Base-by-base conservation (phyloP, 805 yeast genomes). In the Cyberlindnera samutprakarnensis region DNA sequence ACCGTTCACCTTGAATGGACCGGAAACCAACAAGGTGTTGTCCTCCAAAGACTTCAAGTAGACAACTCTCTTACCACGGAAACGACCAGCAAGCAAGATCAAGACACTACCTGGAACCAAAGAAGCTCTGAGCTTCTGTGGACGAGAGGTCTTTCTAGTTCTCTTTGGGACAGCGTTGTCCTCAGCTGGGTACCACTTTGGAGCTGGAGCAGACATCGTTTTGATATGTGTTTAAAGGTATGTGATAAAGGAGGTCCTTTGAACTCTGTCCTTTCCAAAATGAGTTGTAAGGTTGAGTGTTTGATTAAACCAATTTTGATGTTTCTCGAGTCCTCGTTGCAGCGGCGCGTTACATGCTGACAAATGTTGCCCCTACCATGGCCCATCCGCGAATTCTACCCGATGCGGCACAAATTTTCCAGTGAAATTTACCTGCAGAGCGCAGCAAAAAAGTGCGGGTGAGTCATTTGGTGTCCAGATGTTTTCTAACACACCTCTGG, bases 21-120 rank as follows among this genome's bases (percentile, higher is more conserved):
- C 98, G 43, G 96, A 72, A 46, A 90, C 95, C 62, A 90, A 82
- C 59, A 90, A 74, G 49, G 96, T 90, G 86, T 86, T 85, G 79
- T 92, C 97, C 72, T 87, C 95, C 63, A 92, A 78, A 68, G 81
- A 71, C 81, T 90, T 90, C 67, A 90, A 80, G 82, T 82, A 83
- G 50, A 90, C 97, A 57, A 92, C 98, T 75, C 97, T 88, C 85
- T 90, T 92, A 68, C 98, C 98, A 72, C 98, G 85, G 94, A 87
- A 90, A 72, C 96, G 86, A 66, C 98, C 98, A 59, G 97, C 96
- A 64, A 90, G 78, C 66, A 90, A 72, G 68, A 90, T 90, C 65
- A 92, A 75, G 54, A 90, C 96, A 61, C 96, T 83, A 67, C 98
- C 98, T 69, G 96, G 96, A 53, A 83, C 94, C 61, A 90, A 75